phyloP scores from a whole-genome alignment of 345 rosid species.

The Acer negundo region DNA sequence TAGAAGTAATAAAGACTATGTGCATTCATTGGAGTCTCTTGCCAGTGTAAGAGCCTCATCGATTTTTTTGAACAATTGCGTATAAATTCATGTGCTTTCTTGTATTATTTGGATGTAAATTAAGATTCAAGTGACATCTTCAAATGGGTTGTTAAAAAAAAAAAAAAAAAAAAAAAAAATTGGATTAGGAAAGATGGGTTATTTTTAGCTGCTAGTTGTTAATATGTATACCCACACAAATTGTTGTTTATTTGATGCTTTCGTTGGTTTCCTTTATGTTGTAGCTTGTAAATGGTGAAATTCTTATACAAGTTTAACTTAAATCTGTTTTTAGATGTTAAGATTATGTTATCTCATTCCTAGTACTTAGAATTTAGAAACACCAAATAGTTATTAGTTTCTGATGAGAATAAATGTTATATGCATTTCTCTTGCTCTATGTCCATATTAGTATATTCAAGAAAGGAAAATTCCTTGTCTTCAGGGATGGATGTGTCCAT shows the following conservation, averaged over 20 bases:
- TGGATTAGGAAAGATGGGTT: not conserved
- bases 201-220: not conserved
- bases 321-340: not conserved
- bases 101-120: not conserved
- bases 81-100: not conserved
- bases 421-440: not conserved
- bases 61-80: not conserved
- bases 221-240: not conserved
- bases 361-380: not conserved
- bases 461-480: not conserved
- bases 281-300: not conserved
- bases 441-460: not conserved
- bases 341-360: not conserved
- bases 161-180: not conserved
- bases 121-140: not conserved
- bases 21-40: conserved; percentile 86
- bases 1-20: conserved; percentile 79
- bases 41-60: conserved; percentile 69
- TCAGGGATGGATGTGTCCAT: not conserved
- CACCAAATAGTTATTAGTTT: not conserved
- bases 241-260: not conserved
- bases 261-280: not conserved
- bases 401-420: not conserved
- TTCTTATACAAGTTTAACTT: not conserved
- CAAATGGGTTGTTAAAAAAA: not conserved